Conservation (phyloP, 352 stramenopile species). For the Globisporangium spinosum region DNA sequence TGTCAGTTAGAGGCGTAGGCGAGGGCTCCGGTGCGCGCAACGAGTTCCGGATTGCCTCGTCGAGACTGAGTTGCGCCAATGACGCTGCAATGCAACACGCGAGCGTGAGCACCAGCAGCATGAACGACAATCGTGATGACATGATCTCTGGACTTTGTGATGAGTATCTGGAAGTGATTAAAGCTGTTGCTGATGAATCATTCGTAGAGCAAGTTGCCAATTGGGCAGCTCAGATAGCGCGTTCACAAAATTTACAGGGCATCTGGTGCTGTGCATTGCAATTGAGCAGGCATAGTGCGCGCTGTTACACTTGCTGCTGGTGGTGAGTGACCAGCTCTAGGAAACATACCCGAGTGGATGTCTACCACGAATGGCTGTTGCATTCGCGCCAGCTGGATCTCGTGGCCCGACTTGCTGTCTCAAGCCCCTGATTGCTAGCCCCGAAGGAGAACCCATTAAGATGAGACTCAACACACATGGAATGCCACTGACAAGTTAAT, state of each 20-base stretch:
- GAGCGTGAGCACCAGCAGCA: neutral
- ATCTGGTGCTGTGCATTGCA: neutral
- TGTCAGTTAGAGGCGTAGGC: neutral
- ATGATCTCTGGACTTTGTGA: neutral
- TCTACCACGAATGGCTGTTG: neutral
- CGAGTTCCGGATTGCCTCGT: slow-evolving; percentile 10
- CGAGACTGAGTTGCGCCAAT: slow-evolving; percentile 10
- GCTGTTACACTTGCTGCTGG: neutral
- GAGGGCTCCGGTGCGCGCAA: slow-evolving; percentile 2
- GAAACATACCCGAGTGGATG: neutral
- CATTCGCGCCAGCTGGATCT: neutral
- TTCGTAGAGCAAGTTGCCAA: neutral
- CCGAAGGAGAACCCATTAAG: neutral
- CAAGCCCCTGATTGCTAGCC: neutral
- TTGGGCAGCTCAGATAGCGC: neutral
- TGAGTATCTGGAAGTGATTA: neutral
- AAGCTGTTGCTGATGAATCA: neutral
- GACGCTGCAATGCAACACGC: slow-evolving; percentile 8
- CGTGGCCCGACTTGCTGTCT: neutral
- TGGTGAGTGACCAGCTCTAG: neutral
- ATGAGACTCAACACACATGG: neutral
- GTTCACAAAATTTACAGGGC: neutral
- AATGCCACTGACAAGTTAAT: neutral
- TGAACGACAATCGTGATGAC: neutral
- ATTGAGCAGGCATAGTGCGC: neutral